Evolutionary conservation across 306 rosid genomes (phyloP), one percentile per base, ranked within the genome.

Genomic region (Cicer judaicum): DNA sequence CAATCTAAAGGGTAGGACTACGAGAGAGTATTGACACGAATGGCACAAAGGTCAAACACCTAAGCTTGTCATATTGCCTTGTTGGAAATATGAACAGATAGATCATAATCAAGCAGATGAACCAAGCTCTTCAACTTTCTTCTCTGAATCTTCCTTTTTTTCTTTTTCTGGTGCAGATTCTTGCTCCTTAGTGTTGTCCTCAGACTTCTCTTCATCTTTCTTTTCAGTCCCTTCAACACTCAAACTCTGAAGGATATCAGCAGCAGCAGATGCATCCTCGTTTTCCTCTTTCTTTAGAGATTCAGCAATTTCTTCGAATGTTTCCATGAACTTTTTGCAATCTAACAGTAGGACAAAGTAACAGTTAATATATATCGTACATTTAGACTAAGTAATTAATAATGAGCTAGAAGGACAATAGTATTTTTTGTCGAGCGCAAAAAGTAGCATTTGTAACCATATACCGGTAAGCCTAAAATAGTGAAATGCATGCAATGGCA

Each of bases 231-330:
- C 93, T 70, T 84, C 90, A 62, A 91, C 97, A 49, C 72, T 86
- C 89, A 93, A 84, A 13, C 82, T 85, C 82, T 88, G 81, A 34
- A 93, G 96, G 60, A 87, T 88, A 71, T 73, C 89, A 47, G 97
- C 97, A 70, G 97, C 80, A 49, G 82, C 82, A 53, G 89, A 75
- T 75, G 92, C 89, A 56, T 86, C 92, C 64, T 82, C n/a, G 70
- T 76, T 82, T 73, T 93, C 98, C 81, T 75, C 92, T 47, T 75
- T 85, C 7, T 73, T 76, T 71, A 86, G 89, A 67, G 96, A 84
- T 68, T 93, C 96, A 1, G 88, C 97, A 72, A 89, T 79, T 84
- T 93, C 98, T 80, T 88, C 88, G 74, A 93, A 93, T 66, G 71
- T 86, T 71, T 91, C 93, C 90, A 87, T 89, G 86, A 93, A 93